A percentile compares a stretch with the other conserved stretches of the same genome.
Conservation (phyloP, 2,329 filamentous ascomycete genomes). For the Sporothrix curviconia region DNA sequence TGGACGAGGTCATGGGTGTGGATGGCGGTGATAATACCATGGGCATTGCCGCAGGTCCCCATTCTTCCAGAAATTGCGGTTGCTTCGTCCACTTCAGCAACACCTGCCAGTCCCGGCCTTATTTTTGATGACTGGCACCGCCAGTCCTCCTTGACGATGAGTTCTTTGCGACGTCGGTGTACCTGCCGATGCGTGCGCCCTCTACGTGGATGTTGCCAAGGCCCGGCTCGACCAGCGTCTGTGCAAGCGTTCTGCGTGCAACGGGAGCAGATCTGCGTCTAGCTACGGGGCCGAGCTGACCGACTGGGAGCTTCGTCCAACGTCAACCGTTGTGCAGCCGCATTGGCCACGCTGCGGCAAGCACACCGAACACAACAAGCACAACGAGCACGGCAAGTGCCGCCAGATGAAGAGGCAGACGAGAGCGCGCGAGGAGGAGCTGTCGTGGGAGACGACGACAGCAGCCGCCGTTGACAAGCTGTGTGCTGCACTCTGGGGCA, state of each 20-base stretch:
- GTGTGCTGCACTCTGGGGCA: constrained; percentile 29
- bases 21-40: too few species aligned
- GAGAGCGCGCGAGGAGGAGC: not conserved
- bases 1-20: too few species aligned
- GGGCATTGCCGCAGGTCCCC: too few species aligned
- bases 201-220: constrained; percentile 30
- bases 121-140: constrained; percentile 39
- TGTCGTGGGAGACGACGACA: constrained; percentile 18
- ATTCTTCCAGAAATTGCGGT: too few species aligned
- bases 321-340: constrained; percentile 31
- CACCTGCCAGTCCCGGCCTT: constrained; percentile 10
- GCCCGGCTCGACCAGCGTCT: constrained; percentile 12
- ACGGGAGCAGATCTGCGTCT: constrained; percentile 24
- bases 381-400: constrained; percentile 14
- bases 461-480: constrained; percentile 29
- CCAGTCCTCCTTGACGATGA: constrained; percentile 26
- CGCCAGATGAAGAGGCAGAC: not conserved
- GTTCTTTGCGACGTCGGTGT: constrained; percentile 35
- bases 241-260: constrained; percentile 20
- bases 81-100: too few species aligned
- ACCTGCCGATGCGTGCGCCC: constrained; percentile 31
- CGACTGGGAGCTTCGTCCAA: constrained; percentile 25
- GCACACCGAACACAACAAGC: not conserved
- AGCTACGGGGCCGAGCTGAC: not conserved
- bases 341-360: constrained; percentile 25